phyloP scores from a whole-genome alignment of 441 rosid genomes.

The Erodium trifolium region DNA sequence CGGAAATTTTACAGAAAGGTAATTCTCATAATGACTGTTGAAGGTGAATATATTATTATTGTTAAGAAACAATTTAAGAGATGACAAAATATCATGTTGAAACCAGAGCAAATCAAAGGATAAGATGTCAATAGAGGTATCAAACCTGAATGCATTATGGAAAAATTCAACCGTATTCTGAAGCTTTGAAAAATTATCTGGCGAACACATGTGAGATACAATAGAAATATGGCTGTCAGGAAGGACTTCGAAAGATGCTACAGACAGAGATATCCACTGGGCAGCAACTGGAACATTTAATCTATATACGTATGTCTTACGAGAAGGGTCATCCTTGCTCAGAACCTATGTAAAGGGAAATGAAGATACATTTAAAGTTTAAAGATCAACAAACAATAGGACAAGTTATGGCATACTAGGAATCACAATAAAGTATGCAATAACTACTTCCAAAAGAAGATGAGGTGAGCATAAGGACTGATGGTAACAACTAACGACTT shows the following conservation, averaged over 20 bases:
- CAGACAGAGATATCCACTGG: constrained; percentile 79
- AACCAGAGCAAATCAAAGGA: constrained; percentile 15
- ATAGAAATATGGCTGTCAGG: constrained; percentile 60
- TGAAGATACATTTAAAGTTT: constrained; percentile 6
- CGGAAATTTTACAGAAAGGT: constrained; percentile 81
- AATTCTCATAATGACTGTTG: constrained; percentile 80
- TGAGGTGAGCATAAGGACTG: not conserved
- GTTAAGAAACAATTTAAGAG: constrained; percentile 17
- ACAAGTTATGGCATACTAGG: no score
- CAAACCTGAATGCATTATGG: constrained; percentile 81
- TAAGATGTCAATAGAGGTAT: constrained; percentile 17
- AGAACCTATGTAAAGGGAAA: constrained; percentile 46
- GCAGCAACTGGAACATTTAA: constrained; percentile 77
- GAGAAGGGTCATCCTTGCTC: constrained; percentile 84
- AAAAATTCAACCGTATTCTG: constrained; percentile 75
- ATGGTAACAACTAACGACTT: not conserved
- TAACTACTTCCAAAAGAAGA: not conserved
- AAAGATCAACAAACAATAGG: constrained; percentile 10
- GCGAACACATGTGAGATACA: constrained; percentile 76
- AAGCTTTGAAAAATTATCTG: constrained; percentile 49
- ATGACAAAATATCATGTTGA: constrained; percentile 9
- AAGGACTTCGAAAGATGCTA: constrained; percentile 75
- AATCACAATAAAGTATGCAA: not conserved
- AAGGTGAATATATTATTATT: constrained; percentile 23
- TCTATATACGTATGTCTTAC: constrained; percentile 74